Evolutionary conservation across 1,284 basidiomycete species (phyloP).

Genomic region (Xerocomus cyaneibrunnescens): DNA sequence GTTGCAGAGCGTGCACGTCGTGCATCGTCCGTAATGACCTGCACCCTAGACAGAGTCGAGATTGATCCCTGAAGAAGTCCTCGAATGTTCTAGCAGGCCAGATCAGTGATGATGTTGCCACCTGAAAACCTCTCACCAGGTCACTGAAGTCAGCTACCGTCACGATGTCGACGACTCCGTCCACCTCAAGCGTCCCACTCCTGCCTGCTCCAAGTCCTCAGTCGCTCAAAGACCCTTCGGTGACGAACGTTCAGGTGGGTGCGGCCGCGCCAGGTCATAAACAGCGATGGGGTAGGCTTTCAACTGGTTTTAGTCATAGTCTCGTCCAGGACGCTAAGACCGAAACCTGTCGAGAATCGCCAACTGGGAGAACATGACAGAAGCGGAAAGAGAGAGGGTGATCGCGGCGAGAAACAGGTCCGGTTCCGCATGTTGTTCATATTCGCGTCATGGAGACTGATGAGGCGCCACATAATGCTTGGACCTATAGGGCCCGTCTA

Average conservation of each 20-base stretch:
- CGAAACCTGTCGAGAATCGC: constrained; percentile 54
- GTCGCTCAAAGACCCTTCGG: constrained; percentile 8
- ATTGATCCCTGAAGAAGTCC: too few species aligned
- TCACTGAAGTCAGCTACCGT: background rate
- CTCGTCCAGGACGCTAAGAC: background rate
- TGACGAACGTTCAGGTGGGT: constrained; percentile 12
- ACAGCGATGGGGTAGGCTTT: constrained; percentile 50
- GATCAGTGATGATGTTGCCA: too few species aligned
- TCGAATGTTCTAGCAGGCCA: too few species aligned
- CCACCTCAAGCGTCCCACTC: constrained; percentile 3
- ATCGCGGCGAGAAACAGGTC: constrained; percentile 51
- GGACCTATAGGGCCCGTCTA: constrained; percentile 8
- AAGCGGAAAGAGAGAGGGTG: constrained; percentile 43
- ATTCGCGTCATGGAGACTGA: too few species aligned
- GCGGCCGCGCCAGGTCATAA: constrained; percentile 43
- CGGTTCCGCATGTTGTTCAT: background rate
- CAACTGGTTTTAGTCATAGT: background rate
- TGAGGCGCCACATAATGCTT: too few species aligned
- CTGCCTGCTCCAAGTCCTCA: constrained; percentile 8
- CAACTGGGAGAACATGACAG: constrained; percentile 55
- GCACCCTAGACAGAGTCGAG: too few species aligned
- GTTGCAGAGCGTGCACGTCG: too few species aligned
- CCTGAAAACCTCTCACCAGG: too few species aligned
- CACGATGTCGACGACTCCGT: constrained; percentile 6
- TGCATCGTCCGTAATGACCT: too few species aligned